Base-by-base conservation (phyloP, 768 basidiomycete genomes). In the Lactarius akahatsu region DNA sequence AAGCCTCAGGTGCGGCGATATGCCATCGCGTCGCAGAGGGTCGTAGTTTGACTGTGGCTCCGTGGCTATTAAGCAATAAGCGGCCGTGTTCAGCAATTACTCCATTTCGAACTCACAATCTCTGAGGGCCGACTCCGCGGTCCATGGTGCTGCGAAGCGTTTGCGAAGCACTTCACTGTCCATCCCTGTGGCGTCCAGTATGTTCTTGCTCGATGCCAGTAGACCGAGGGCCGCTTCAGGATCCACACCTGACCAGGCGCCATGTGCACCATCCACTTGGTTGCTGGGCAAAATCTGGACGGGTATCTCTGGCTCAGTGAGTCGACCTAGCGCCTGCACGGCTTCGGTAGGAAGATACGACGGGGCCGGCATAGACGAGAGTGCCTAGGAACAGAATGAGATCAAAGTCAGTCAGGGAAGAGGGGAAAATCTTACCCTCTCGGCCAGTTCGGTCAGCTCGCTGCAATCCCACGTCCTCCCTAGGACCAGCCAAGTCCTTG, bases 1-100 rank as follows among this genome's bases (percentile, higher is more conserved):
- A 40, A 94, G 85, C 73, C 87, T 91, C 61, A 92, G 82, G 52
- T 94, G 81, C 3, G 91, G 89, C 2, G 90, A 86, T 47, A 89
- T 78, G 16, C 86, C 86, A 70, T 93, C 90, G 63, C 84, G 84
- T 28, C 89, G 81, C 26, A 84, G 82, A 10, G 80, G 72, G 26
- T 92, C 87, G 66, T 83, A 85, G 15, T 76, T 76, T 15, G 79
- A 76, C 16, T 82, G 80, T 59, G 78, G 79, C 71, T 89, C 88
- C 38, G 85, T 78, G 11, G 88, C 88, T 88, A 69, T 40, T 40
- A n/a, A 13, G 30, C 4, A 32, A 61, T 70, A 15, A 64, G 52
- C 43, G 52, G 34, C 63, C 13, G 7, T 45, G 10, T 28, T 36
- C 18, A 10, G 13, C 7, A 47, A 20, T 43, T 4, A 6, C 30